These are phyloP conservation scores for Pseudogymnoascus sp. DNA, from an alignment of 2,329 filamentous ascomycete genomes.

Conservation along the genomic window DNA sequence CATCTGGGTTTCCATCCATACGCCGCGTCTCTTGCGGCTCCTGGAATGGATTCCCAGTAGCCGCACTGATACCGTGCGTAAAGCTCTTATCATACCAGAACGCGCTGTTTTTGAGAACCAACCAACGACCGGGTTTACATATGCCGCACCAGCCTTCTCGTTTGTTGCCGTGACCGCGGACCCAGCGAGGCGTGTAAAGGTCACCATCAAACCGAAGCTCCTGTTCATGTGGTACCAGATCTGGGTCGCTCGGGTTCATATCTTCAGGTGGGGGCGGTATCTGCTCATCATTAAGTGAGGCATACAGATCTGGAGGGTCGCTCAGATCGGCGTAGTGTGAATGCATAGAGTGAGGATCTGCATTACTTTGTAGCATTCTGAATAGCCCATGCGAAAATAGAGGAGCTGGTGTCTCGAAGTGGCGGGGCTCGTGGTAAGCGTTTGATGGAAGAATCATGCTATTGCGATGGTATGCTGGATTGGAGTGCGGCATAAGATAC, in stretches of 20 bases:
- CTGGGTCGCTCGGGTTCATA: constrained; percentile 70
- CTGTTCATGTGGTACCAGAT: constrained; percentile 69
- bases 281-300: constrained; percentile 65
- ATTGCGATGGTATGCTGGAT: constrained; percentile 43
- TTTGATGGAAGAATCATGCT: constrained; percentile 50
- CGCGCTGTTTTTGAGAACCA: constrained; percentile 81
- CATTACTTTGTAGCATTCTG: constrained; percentile 66
- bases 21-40: constrained; percentile 66
- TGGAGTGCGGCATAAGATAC: constrained; percentile 42
- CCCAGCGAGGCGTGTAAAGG: constrained; percentile 75
- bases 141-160: constrained; percentile 85
- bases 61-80: constrained; percentile 76
- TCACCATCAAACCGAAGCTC: constrained; percentile 72
- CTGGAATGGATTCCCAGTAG: constrained; percentile 70
- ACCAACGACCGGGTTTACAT: constrained; percentile 78
- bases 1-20: constrained; percentile 72
- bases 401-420: constrained; percentile 50
- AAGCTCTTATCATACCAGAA: constrained; percentile 94
- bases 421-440: constrained; percentile 39
- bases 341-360: constrained; percentile 57
- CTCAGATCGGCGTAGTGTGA: constrained; percentile 65
- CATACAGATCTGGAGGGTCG: constrained; percentile 70
- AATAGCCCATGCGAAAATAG: constrained; percentile 65
- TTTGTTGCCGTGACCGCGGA: constrained; percentile 78
- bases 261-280: constrained; percentile 68